Evolutionary conservation across 1,139 yeast species (phyloP).

Genomic region (Pichia sp.): DNA sequence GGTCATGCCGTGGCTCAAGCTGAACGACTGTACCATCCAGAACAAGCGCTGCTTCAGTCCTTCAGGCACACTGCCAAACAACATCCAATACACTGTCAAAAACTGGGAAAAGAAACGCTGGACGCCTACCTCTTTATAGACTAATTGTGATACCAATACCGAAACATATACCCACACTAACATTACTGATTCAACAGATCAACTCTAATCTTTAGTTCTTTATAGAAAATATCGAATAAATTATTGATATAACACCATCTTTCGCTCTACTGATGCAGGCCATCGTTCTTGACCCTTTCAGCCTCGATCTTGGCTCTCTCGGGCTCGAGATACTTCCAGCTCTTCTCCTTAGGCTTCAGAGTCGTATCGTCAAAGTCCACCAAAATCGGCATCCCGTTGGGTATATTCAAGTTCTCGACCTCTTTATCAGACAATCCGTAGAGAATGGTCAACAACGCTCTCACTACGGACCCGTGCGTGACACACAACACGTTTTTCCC

Average conservation of each 20-base stretch:
- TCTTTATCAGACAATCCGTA: constrained; percentile 57
- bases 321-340: not conserved
- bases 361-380: not conserved
- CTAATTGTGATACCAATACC: not conserved
- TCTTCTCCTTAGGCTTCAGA: not conserved
- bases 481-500: constrained; percentile 52
- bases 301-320: constrained; percentile 1
- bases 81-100: constrained; percentile 47
- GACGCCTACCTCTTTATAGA: constrained; percentile 25
- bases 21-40: constrained; percentile 20
- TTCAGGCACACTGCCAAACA: constrained; percentile 25
- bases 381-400: constrained; percentile 38
- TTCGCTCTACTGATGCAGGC: not conserved
- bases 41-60: constrained; percentile 26
- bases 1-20: constrained; percentile 40
- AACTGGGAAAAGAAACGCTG: constrained; percentile 54
- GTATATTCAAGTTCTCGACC: constrained; percentile 64
- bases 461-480: constrained; percentile 73
- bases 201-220: not conserved
- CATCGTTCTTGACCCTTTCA: constrained; percentile 1
- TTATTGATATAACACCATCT: not conserved
- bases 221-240: not conserved
- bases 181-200: too few species aligned
- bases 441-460: constrained; percentile 61
- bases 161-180: not conserved